A percentile compares a stretch with the other conserved stretches of the same genome.
These are phyloP conservation scores for Dorcoceras hygrometricum DNA, from an alignment of 257 asterid genomes.

Conservation along the genomic window DNA sequence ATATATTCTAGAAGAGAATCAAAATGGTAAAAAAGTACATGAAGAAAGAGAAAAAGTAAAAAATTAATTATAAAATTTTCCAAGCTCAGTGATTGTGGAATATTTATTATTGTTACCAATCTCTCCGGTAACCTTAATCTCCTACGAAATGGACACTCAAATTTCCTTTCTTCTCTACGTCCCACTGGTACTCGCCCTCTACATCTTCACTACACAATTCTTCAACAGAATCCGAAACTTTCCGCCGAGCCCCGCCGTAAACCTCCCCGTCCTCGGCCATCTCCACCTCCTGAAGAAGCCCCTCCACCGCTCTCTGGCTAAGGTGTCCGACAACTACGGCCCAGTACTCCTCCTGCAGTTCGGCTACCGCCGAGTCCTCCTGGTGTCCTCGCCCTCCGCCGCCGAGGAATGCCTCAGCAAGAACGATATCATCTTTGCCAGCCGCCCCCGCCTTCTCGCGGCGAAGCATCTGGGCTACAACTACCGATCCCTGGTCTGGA, in stretches of 20 bases:
- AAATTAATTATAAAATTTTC: too few species aligned
- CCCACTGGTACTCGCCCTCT: too few species aligned
- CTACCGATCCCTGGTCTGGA: constrained; percentile 35
- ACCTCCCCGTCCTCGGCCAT: constrained; percentile 43
- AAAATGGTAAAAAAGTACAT: too few species aligned
- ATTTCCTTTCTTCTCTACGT: too few species aligned
- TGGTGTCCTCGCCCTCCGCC: constrained; percentile 46
- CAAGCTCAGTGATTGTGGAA: too few species aligned
- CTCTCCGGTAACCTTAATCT: too few species aligned
- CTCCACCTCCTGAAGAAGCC: constrained; percentile 49
- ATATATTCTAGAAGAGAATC: too few species aligned
- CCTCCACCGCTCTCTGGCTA: constrained; percentile 34
- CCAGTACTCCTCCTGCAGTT: constrained; percentile 33
- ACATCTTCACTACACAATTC: too few species aligned
- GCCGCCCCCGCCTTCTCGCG: constrained; percentile 42
- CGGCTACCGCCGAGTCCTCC: constrained; percentile 45
- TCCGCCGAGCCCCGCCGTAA: constrained; percentile 25
- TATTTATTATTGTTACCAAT: too few species aligned
- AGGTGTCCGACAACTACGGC: constrained; percentile 26
- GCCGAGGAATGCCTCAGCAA: constrained; percentile 53
- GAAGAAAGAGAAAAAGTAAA: too few species aligned
- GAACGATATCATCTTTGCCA: constrained; percentile 44
- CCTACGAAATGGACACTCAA: too few species aligned
- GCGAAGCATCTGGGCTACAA: constrained; percentile 44
- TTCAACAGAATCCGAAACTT: neutral